Conservation (phyloP, 257 asterid genomes). For the Solanum pimpinellifolium region DNA sequence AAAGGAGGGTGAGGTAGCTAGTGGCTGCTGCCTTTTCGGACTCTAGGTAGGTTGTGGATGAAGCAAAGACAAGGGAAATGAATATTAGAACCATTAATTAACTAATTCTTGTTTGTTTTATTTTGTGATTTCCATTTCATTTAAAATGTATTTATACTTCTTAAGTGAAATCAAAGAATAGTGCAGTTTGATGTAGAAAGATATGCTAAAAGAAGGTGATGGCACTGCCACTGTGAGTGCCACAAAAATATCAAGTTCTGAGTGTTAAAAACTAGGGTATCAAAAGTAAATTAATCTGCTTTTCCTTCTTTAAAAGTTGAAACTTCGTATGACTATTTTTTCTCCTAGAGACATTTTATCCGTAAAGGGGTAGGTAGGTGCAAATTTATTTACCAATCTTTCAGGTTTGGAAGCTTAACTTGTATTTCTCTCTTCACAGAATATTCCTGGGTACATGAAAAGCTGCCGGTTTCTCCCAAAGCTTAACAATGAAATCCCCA, state of each 20-base stretch:
- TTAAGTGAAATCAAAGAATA: neutral
- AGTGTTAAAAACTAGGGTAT: neutral
- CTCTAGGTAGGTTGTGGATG: neutral
- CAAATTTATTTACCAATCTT: neutral
- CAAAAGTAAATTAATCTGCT: neutral
- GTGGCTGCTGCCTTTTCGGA: neutral
- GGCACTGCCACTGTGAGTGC: neutral
- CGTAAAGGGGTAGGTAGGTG: neutral
- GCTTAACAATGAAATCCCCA: conserved; percentile 85
- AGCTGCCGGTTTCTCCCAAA: conserved; percentile 83
- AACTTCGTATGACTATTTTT: neutral
- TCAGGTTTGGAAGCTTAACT: neutral
- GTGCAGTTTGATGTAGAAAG: neutral
- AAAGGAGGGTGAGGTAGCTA: neutral
- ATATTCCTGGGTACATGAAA: conserved; percentile 50
- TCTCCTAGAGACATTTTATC: neutral
- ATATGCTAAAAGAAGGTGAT: neutral
- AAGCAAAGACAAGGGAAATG: neutral
- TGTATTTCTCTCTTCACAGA: conserved; percentile 21
- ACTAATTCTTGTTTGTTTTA: neutral
- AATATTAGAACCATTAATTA: neutral
- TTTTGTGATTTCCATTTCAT: neutral
- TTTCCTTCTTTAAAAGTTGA: neutral
- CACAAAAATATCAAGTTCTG: neutral
- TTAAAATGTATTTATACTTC: neutral